A percentile compares a stretch with the other conserved stretches of the same genome.
phyloP scores from a whole-genome alignment of 2,329 filamentous ascomycete genomes.

The Colletotrichum falcatum region DNA sequence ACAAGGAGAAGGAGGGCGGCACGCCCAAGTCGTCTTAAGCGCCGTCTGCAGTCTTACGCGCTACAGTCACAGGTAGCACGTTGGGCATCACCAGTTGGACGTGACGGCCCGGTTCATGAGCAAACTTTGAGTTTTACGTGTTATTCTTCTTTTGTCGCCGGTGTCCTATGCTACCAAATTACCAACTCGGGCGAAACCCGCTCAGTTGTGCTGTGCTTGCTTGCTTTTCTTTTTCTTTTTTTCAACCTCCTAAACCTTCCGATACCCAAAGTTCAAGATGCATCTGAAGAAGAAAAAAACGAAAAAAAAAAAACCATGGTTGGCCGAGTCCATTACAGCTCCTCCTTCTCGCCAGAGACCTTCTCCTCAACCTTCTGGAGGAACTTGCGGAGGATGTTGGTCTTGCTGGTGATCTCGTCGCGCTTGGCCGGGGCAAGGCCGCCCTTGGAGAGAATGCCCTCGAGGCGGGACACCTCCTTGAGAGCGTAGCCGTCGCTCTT shows the following conservation, averaged over 20 bases:
- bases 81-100: slow-evolving; percentile 12
- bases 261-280: slow-evolving; percentile 8
- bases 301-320: too few species aligned
- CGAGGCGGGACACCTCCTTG: slow-evolving; percentile 87
- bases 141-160: slow-evolving; percentile 24
- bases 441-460: slow-evolving; percentile 86
- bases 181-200: slow-evolving; percentile 25
- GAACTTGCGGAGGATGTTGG: slow-evolving; percentile 89
- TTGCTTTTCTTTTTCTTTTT: too few species aligned
- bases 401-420: slow-evolving; percentile 87
- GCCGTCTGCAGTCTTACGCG: not conserved
- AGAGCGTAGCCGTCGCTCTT: slow-evolving; percentile 81
- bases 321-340: slow-evolving; percentile 66
- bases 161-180: slow-evolving; percentile 35
- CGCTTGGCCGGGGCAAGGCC: slow-evolving; percentile 86
- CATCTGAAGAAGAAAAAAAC: slow-evolving; percentile 4
- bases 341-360: slow-evolving; percentile 69
- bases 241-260: not conserved
- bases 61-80: slow-evolving; percentile 7
- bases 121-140: slow-evolving; percentile 23
- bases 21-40: slow-evolving; percentile 52
- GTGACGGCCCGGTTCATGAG: slow-evolving; percentile 5
- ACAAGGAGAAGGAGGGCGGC: slow-evolving; percentile 58
- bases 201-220: slow-evolving; percentile 29
- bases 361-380: slow-evolving; percentile 68